These are phyloP conservation scores for Hyphodiscus sp. DNA, from an alignment of 2,329 filamentous ascomycete species.

Conservation along the genomic window DNA sequence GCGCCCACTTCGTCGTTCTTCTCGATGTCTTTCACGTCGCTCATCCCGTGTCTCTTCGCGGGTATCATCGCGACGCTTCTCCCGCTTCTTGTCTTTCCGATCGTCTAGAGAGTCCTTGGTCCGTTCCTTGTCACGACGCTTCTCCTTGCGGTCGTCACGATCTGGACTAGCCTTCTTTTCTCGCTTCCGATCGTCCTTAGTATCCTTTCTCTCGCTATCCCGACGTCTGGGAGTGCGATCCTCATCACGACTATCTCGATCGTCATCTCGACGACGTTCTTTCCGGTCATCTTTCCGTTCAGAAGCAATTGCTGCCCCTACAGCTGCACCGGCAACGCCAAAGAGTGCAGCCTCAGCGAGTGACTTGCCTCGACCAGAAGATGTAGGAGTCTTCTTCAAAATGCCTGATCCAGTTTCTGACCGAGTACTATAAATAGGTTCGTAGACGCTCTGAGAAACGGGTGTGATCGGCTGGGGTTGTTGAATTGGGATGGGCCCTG, in stretches of 20 bases:
- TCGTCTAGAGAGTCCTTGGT: conserved; percentile 16
- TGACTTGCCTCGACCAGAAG: conserved; percentile 33
- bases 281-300: conserved; percentile 28
- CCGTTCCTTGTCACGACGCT: conserved; percentile 22
- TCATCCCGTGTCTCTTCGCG: conserved; percentile 28
- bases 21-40: conserved; percentile 31
- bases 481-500: conserved; percentile 64
- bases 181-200: conserved; percentile 16
- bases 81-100: conserved; percentile 21
- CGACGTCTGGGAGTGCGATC: conserved; percentile 14
- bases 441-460: conserved; percentile 63
- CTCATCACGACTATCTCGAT: conserved; percentile 11
- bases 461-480: conserved; percentile 76
- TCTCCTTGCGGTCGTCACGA: conserved; percentile 20
- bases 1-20: conserved; percentile 21
- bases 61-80: conserved; percentile 25
- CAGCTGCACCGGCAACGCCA: conserved; percentile 42
- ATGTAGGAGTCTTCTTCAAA: conserved; percentile 19
- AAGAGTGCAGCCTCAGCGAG: conserved; percentile 41
- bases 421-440: conserved; percentile 35
- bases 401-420: conserved; percentile 20
- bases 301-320: conserved; percentile 41
- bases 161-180: conserved; percentile 21
- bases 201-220: conserved; percentile 16
- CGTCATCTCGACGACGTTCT: conserved; percentile 19